Base-by-base conservation (phyloP, 2,329 filamentous ascomycete genomes). In the Dryadomyces sulphureus region DNA sequence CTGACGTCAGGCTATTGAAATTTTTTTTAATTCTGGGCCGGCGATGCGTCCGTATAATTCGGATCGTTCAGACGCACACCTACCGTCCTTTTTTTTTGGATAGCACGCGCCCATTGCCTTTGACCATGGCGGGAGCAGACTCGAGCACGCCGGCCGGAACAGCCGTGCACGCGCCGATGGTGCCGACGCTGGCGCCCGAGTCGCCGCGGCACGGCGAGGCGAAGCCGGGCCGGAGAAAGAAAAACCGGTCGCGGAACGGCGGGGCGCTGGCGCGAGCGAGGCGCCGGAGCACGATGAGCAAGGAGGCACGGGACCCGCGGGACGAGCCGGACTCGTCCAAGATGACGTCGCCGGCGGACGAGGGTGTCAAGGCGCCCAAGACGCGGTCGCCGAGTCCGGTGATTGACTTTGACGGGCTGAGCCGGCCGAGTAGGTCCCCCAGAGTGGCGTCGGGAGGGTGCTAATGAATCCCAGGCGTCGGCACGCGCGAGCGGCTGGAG, bases 401-500 rank as follows among this genome's bases (percentile, higher is more conserved):
- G 35, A 76, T 79, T 52, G 75, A 79, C 57, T 74, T 73, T 52
- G 75, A 79, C 56, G 76, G 76, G 2, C 65, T 80, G 44, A 77
- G 73, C 56, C 65, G 74, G 45, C 74, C 75, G 5, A 75, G 73
- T 73, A 61, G 17, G 66, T 60, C 17, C 48, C 16, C 27, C 11
- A 32, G 16, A 32, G 27, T 12, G 11, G 3, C 27, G 4, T 14
- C 3, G 27, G 16, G 16, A 32, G 27, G 6, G 11, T 32, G 11
- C 27, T 32, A 32, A 32, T 32, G 45, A 7, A 34, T 3, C 17
- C 11, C 48, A 79, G 77, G 75, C 54, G 63, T 64, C 30, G 82
- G 83, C 47, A 86, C 82, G 2, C 72, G 79, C 40, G 71, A 73
- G 52, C 68, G 78, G 30, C 65, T 74, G 6, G 74, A 80, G 42